Base-by-base conservation (phyloP, 768 basidiomycete species). In the Kwoniella heveanensis region DNA sequence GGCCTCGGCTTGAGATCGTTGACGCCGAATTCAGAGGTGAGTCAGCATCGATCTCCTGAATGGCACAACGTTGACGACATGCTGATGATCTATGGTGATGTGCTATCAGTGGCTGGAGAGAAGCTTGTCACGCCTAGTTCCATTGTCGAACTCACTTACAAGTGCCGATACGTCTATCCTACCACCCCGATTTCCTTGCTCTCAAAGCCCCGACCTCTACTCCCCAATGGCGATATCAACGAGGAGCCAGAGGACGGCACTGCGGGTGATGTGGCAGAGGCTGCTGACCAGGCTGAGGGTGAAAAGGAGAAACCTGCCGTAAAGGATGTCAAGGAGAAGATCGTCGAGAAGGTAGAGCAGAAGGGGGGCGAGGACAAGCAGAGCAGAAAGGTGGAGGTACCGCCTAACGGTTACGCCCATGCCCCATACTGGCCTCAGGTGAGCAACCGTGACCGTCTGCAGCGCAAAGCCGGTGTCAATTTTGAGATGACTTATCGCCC, bases 361-460 rank as follows among this genome's bases (percentile, higher is more conserved):
- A 21, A 21, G n/a, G 60, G 65, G 21, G 17, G 10, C 9, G 49
- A 68, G 21, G 84, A 85, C 30, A 83, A 86, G 22, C 88, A 89
- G 3, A 82, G 84, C 0, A 90, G 91, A 69, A 87, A 88, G 54
- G 66, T 82, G n/a, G 81, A 81, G 26, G 74, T 73, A 49, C 52
- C 62, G n/a, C 68, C 81, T 10, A 82, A 82, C 55, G 86, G 84
- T 26, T 87, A 82, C 62, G 92, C 89, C n/a, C 94, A 99, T 77
- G 91, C 94, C 7, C 95, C 95, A 4, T 85, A 86, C 73, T 98
- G 92, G 92, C 92, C 95, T 60, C 86, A 84, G 64, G 92, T 94
- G 71, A 48, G 88, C n/a, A n/a, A n/a, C n/a, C n/a, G n/a, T n/a
- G n/a, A n/a, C n/a, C n/a, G n/a, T n/a, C n/a, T n/a, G n/a, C n/a